phyloP scores from a whole-genome alignment of 2,329 filamentous ascomycete species.

The Aspergillus sp. region DNA sequence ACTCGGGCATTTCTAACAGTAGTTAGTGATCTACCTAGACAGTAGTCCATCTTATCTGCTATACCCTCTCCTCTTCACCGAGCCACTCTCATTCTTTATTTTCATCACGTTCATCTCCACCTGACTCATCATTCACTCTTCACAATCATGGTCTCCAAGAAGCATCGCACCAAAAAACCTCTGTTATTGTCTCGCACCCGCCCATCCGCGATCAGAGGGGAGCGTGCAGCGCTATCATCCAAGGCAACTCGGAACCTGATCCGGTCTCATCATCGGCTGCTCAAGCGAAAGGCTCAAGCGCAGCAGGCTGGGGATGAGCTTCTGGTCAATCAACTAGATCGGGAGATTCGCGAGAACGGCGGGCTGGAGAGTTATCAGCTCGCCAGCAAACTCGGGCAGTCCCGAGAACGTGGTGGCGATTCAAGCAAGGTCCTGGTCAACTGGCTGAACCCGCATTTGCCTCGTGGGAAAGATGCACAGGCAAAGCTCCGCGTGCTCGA shows the following conservation, averaged over 20 bases:
- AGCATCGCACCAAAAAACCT: constrained; percentile 32
- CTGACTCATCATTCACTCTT: neutral
- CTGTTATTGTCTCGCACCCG: constrained; percentile 46
- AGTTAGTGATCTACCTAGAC: no score
- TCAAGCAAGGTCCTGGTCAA: constrained; percentile 60
- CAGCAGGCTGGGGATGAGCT: constrained; percentile 45
- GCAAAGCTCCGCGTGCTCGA: constrained; percentile 70
- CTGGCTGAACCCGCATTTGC: constrained; percentile 50
- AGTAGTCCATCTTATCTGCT: neutral
- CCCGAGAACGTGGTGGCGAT: constrained; percentile 61
- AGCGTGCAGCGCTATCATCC: constrained; percentile 49
- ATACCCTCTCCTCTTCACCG: neutral
- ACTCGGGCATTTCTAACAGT: no score
- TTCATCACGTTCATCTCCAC: neutral
- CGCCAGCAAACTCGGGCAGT: constrained; percentile 63
- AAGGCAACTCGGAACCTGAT: constrained; percentile 60
- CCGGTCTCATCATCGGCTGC: constrained; percentile 58
- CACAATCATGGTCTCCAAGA: constrained; percentile 30
- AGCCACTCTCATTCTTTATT: neutral
- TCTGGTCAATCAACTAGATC: constrained; percentile 44
- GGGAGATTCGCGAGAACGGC: constrained; percentile 55
- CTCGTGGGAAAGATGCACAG: constrained; percentile 19
- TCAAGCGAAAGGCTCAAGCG: constrained; percentile 57
- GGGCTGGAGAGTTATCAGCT: constrained; percentile 61
- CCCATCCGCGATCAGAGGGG: constrained; percentile 42